Evolutionary conservation across 495 filamentous ascomycete species (phyloP), one percentile per base, ranked within the genome.

Genomic region (Glonium stellatum): DNA sequence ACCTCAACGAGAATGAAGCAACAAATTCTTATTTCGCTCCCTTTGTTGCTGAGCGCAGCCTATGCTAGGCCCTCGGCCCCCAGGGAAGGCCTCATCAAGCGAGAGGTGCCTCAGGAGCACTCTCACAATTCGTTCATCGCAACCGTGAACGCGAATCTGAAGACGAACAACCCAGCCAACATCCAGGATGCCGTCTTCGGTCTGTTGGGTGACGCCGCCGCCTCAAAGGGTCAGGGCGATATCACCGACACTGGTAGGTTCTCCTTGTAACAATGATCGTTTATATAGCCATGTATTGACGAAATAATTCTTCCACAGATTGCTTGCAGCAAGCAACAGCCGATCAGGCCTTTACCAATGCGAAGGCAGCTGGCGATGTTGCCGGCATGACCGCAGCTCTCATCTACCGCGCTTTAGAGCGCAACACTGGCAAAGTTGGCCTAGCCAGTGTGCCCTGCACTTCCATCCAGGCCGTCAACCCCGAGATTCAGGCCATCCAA

Each of bases 291-390:
- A 60, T 31, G 6, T 2, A 31, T 6, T 31, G 6, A 31, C 27
- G 27, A 6, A 25, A 51, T 23, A 25, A 18, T 27, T 27, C 12
- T 21, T 27, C 19, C 48, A 22, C 79, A 44, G 82, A 85, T 72
- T 87, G 84, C 67, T 77, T 87, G 21, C 82, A 87, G 68, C 83
- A 86, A 70, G 82, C 80, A 52, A 78, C 80, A 22, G 84, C 84
- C 53, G 84, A 87, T 72, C 83, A 84, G 70, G 84, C 84, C 63
- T 86, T 87, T 70, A 85, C 84, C 69, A 87, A 87, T 65, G 80
- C 83, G 49, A 85, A 86, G 69, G 83, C 72, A 4, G 81, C 80
- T 50, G 75, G 75, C 34, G 80, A 86, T 66, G 66, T 85, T 21
- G 70, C 78, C 10, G 79, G 78, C 58, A 77, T 79, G 79, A 70